A percentile compares a stretch with the other conserved stretches of the same genome.
Evolutionary conservation across 2,329 filamentous ascomycete genomes (phyloP).

Genomic region (Alternaria arborescens): DNA sequence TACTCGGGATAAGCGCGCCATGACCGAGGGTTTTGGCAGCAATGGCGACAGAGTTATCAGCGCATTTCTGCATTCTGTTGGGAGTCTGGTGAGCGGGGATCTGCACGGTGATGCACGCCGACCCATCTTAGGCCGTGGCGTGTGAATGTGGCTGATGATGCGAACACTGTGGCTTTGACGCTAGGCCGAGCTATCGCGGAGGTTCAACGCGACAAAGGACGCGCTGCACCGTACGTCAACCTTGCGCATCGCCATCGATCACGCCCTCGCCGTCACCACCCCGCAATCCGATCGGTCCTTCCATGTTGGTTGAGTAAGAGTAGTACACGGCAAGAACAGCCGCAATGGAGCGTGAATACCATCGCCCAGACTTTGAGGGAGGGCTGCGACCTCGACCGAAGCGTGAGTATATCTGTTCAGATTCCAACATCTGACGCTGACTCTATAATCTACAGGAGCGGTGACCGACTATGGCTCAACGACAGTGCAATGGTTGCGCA

Average conservation of each 20-base stretch:
- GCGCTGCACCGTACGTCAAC: conserved; percentile 10
- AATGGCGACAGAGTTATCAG: conserved; percentile 21
- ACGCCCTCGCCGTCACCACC: background rate
- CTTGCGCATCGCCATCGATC: conserved; percentile 3
- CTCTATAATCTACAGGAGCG: conserved; percentile 66
- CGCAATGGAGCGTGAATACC: conserved; percentile 50
- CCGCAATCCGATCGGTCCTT: background rate
- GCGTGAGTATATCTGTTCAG: conserved; percentile 35
- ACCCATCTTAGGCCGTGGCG: conserved; percentile 14
- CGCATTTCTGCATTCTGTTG: conserved; percentile 26
- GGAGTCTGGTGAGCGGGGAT: conserved; percentile 27
- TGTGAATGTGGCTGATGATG: conserved; percentile 15
- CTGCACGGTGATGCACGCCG: conserved; percentile 24
- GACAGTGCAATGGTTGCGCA: conserved; percentile 88
- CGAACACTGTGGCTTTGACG: conserved; percentile 4
- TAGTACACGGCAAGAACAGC: conserved; percentile 9
- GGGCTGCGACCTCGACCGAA: conserved; percentile 47
- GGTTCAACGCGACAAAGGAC: conserved; percentile 16
- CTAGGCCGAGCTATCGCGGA: conserved; percentile 10
- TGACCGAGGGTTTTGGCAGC: conserved; percentile 19
- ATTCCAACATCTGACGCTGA: conserved; percentile 4
- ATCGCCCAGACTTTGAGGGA: conserved; percentile 46
- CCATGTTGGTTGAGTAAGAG: conserved; percentile 13
- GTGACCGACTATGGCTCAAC: conserved; percentile 94
- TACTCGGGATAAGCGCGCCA: conserved; percentile 15